Percentiles rank a stretch among this genome's conserved stretches.
These are phyloP conservation scores for Metschnikowia rubicola DNA, from an alignment of 805 yeast species.

Conservation along the genomic window DNA sequence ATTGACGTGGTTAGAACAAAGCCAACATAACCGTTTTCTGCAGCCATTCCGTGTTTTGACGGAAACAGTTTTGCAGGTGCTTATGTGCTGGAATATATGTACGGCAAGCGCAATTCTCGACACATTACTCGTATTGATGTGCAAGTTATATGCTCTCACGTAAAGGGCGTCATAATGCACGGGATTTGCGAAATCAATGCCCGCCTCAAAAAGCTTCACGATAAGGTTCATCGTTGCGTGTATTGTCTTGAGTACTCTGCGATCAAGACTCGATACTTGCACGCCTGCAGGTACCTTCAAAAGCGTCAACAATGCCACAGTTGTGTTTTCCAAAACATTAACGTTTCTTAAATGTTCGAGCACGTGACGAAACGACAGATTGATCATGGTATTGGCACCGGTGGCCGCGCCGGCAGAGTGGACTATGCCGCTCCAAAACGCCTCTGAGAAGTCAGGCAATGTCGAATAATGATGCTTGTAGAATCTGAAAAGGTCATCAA, in stretches of 20 bases:
- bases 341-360: slow-evolving; percentile 4
- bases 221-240: slow-evolving; percentile 27
- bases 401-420: slow-evolving; percentile 56
- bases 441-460: slow-evolving; percentile 1
- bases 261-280: slow-evolving; percentile 8
- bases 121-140: slow-evolving; percentile 45
- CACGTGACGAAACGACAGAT: slow-evolving; percentile 36
- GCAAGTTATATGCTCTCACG: slow-evolving; percentile 52
- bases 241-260: slow-evolving; percentile 23
- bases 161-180: slow-evolving; percentile 36
- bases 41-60: slow-evolving; percentile 12
- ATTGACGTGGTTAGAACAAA: slow-evolving; percentile 29
- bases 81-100: slow-evolving; percentile 42
- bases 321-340: background rate
- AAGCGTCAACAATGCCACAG: slow-evolving; percentile 18
- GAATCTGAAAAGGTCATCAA: slow-evolving; percentile 20
- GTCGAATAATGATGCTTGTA: slow-evolving; percentile 7
- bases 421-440: slow-evolving; percentile 54
- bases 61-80: slow-evolving; percentile 6
- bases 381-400: slow-evolving; percentile 45
- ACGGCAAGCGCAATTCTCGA: slow-evolving; percentile 39
- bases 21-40: slow-evolving; percentile 21
- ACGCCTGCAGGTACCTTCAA: slow-evolving; percentile 16
- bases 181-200: slow-evolving; percentile 26
- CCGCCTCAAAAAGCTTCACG: slow-evolving; percentile 40